phyloP scores from a whole-genome alignment of 106 monocot species.

The Acanthochlamys bracteata region DNA sequence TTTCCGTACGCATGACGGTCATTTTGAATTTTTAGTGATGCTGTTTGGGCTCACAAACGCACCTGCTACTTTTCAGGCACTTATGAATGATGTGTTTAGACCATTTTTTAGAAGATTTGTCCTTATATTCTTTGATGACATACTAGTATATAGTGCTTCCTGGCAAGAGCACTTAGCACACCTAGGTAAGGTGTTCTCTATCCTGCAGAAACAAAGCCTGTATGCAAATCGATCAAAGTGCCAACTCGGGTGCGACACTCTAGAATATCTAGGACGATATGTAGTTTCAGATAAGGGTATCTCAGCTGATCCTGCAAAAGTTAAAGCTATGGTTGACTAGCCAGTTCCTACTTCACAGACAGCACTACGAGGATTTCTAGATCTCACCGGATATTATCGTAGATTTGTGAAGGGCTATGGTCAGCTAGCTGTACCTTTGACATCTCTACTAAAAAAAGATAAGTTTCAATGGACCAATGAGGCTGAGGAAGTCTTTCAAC shows the following conservation, averaged over 20 bases:
- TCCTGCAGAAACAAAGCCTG: neutral
- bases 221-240: neutral
- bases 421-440: neutral
- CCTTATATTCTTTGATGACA: neutral
- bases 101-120: neutral
- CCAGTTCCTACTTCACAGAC: neutral
- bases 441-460: neutral
- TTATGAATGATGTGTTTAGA: slow-evolving; percentile 1
- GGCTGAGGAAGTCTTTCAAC: neutral
- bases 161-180: neutral
- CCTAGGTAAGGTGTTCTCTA: neutral
- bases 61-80: neutral
- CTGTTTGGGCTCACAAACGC: slow-evolving; percentile 2
- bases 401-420: neutral
- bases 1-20: neutral
- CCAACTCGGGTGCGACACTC: neutral
- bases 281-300: neutral
- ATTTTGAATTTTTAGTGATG: slow-evolving; percentile 6
- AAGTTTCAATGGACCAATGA: neutral
- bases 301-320: neutral
- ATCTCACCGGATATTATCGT: slow-evolving; percentile 1
- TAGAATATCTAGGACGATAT: neutral
- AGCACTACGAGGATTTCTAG: neutral
- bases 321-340: neutral
- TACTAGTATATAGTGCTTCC: neutral